Base-by-base conservation (phyloP, 2,329 filamentous ascomycete genomes). In the Fusarium hainanense region DNA sequence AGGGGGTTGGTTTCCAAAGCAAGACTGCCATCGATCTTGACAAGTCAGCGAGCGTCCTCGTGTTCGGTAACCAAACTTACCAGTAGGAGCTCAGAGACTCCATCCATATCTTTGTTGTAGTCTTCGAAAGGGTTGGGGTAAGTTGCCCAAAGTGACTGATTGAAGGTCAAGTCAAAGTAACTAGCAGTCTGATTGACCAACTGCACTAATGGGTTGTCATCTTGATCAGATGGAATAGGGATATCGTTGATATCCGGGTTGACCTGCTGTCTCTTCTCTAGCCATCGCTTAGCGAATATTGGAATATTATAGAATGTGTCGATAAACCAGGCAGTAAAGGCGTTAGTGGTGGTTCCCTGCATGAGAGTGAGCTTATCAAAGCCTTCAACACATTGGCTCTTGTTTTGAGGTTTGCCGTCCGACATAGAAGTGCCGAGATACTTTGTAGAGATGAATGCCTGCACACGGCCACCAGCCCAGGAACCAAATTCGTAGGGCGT, bases 401-500 rank as follows among this genome's bases (percentile, higher is more conserved):
- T 65, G 50, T 79, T 77, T 32, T 72, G 66, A 0, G 67, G 58
- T 8, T 59, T 65, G 4, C 78, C 78, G 6, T 74, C 57, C 1
- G 58, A 43, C 70, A 79, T 76, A 4, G 69, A 46, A 3, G 76
- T 78, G 9, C 78, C 78, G 0, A 79, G 59, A 23, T 69, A 77
- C 30, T 71, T 52, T 0, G 73, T 78, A 0, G 76, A 61, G 21
- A 76, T 74, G 27, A 79, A 79, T 0, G 70, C 75, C 23, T 77
- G 75, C 1, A 77, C 66, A 3, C 76, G 58, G 0, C 75, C 74
- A 2, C 77, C 77, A 5, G 58, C 48, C 77, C 78, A 79, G 27
- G 73, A 74, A 10, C 78, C 77, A 23, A 79, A 77, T 48, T 79
- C 77, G 41, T 75, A 79, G 0, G 78, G 77, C 0, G 71, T 79